Percentiles rank a stretch among this genome's conserved stretches.
phyloP scores from a whole-genome alignment of 441 rosid species.

The Euphorbia schlechtendalii region DNA sequence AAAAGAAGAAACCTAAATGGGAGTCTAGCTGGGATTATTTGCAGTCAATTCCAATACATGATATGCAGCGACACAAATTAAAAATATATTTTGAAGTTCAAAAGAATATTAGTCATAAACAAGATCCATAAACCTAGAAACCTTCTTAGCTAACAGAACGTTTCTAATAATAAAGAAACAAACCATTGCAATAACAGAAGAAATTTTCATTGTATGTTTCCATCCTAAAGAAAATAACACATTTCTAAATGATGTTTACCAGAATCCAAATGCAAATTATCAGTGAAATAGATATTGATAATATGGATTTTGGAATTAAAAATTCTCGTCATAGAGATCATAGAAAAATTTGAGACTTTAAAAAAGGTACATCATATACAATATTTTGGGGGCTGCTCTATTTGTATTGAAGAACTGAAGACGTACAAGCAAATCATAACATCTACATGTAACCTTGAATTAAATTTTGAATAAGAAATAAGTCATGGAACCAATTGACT shows the following conservation, averaged over 20 bases:
- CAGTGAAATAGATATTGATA: neutral
- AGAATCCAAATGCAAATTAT: neutral
- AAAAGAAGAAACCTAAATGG: neutral
- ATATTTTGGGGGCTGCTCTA: no score
- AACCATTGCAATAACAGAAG: neutral
- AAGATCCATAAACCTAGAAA: neutral
- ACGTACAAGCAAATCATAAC: neutral
- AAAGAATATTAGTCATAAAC: neutral
- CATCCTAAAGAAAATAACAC: neutral
- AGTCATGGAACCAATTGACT: no score
- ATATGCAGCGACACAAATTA: neutral
- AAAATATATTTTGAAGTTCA: neutral
- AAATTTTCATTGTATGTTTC: neutral
- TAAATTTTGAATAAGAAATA: neutral
- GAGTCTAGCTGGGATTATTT: neutral
- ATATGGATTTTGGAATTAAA: neutral
- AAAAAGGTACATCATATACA: neutral
- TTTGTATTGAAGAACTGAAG: neutral
- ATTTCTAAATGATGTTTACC: neutral
- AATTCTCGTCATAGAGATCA: neutral
- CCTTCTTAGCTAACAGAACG: neutral
- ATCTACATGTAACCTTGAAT: neutral
- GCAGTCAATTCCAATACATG: neutral
- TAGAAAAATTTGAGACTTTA: neutral
- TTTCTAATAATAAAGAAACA: neutral